These are phyloP conservation scores for Perilla frutescens DNA, from an alignment of 257 asterid species.

Conservation along the genomic window DNA sequence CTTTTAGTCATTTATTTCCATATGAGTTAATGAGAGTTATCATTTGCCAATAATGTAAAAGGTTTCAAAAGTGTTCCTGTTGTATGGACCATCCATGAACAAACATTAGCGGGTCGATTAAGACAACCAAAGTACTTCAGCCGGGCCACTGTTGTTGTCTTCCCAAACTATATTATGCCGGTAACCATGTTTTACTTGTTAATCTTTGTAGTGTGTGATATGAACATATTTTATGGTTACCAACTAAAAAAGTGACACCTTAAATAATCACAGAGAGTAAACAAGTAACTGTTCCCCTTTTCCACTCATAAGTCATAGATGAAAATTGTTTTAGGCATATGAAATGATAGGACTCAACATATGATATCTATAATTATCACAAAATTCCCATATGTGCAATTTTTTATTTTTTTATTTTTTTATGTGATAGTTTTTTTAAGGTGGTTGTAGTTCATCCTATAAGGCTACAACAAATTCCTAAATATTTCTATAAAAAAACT, in stretches of 20 bases:
- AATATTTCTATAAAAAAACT: too few relatives aligned
- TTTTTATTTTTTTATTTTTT: too few relatives aligned
- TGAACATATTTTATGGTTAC: neutral
- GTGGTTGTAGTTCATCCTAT: too few relatives aligned
- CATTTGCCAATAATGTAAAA: constrained; percentile 45
- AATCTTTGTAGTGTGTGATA: neutral
- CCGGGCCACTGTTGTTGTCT: constrained; percentile 82
- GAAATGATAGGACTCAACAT: neutral
- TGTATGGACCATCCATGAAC: constrained; percentile 92
- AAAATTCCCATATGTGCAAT: too few relatives aligned
- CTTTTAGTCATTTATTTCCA: neutral
- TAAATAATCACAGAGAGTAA: neutral
- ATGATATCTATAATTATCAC: neutral
- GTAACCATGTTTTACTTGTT: constrained; percentile 48
- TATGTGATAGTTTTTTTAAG: too few relatives aligned
- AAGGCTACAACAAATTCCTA: too few relatives aligned
- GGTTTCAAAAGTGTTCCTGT: constrained; percentile 73
- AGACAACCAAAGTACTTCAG: constrained; percentile 65
- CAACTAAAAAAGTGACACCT: constrained; percentile 2
- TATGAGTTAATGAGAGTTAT: neutral
- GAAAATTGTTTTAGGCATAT: neutral
- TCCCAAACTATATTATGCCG: constrained; percentile 88
- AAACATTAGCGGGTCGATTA: constrained; percentile 64
- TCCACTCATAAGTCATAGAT: neutral
- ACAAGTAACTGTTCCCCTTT: neutral